Base-by-base conservation (phyloP, 257 asterid genomes). In the Henckelia pumila region DNA sequence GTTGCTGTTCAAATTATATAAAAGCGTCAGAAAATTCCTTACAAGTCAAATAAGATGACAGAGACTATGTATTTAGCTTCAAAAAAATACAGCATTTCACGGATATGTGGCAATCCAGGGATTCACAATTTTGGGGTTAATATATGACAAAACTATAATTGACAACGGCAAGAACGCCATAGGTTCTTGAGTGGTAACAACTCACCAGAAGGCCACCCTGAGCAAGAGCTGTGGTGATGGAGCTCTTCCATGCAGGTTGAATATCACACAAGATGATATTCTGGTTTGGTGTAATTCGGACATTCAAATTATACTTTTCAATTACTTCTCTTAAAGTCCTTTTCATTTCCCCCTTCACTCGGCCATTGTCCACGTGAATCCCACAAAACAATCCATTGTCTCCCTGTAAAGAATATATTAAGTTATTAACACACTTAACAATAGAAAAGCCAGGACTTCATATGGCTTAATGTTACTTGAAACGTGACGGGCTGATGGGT, bases 151-250 rank as follows among this genome's bases (percentile, higher is more conserved):
- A 5, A 30, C 9, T 30, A 7, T 25, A 28, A 28, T 28, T 28
- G 1, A 30, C 35, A 0, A 30, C 1, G 2, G 35, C 35, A 30
- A 30, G 8, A 30, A 30, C 35, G 7, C 8, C 35, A 7, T 30
- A 30, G 35, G 10, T 30, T 30, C 35, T 30, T 30, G 35, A 6
- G 35, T 6, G 7, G 9, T 30, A 24, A 28, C 50, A 67, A 22
- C 77, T 84, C 84, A 93, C 98, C 93, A 89, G 85, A 63, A 93
- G 78, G 76, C 98, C 96, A 60, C 94, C 96, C 83, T 90, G 95
- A 74, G 98, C 97, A 77, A 93, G 91, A 78, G 83, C 88, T 22
- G 90, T 85, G 63, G 89, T 83, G 69, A 93, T 89, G 59, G 93
- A 81, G 65, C 85, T 88, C 78, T 86, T 93, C 96, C 97, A 93